Base-by-base conservation (phyloP, 2,329 filamentous ascomycete genomes). In the Colletotrichum tropicicola region DNA sequence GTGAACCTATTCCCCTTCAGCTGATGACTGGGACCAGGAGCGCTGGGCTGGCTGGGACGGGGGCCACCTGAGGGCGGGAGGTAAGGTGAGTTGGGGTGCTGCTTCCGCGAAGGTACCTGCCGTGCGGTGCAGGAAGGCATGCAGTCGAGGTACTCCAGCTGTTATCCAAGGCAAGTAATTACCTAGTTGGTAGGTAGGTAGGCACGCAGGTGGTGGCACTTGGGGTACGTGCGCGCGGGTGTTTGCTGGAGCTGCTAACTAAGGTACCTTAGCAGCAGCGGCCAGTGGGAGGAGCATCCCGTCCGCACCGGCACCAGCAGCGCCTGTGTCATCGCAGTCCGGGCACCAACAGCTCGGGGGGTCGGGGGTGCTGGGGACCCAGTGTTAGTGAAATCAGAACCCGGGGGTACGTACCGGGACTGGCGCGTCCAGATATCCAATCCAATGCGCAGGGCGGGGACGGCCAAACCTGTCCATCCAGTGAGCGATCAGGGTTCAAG, bases 11-110 rank as follows among this genome's bases (percentile, higher is more conserved):
- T 65, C 5, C 62, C 57, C 62, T 65, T 62, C 62, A 47, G 57
- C 58, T 65, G 58, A 62, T 37, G 51, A 65, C 62, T 60, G 49
- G 56, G 56, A 65, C 61, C 35, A 60, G 61, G 57, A 60, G 47
- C 48, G 45, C 54, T 57, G 43, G 30, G 13, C 19, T 23, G 37
- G 12, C 10, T 39, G 59, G 54, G 47, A 62, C 27, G 30, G 47
- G 48, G 13, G 35, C 44, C 32, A 48, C 32, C 37, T 43, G 37
- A 59, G 55, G 43, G 44, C 44, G 44, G 53, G 35, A 59, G 57
- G 57, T 55, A 54, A 60, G 57, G 57, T 60, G 49, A 60, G 57
- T 60, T 60, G 41, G 15, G 44, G 56, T 58, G 25, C 43, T 45
- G 43, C 19, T 25, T 5, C n/a, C 10, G 39, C 13, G 10, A 9